Base-by-base conservation (phyloP, 2,329 filamentous ascomycete genomes). In the Cercospora citrullina region DNA sequence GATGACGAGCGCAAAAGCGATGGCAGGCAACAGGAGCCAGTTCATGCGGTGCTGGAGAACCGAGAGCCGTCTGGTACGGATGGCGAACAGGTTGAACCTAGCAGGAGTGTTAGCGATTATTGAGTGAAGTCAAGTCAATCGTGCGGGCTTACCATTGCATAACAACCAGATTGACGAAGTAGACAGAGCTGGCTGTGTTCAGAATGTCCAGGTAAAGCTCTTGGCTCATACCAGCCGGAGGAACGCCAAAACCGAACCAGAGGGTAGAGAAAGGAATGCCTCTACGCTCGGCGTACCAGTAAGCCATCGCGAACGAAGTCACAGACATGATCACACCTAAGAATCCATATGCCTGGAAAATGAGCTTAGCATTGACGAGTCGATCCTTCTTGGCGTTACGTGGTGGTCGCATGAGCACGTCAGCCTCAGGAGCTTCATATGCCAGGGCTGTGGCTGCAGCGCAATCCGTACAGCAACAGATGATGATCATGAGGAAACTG, bases 151-250 rank as follows among this genome's bases (percentile, higher is more conserved):
- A 65, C 68, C 68, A 70, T 77, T 81, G 87, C 90, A 94, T 92
- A 60, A 94, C 88, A 2, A 94, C 91, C 23, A 94, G 81, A 68
- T 89, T 94, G 72, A 93, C 86, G 73, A 94, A 94, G 79, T 94
- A 94, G 68, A 94, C 89, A 16, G 88, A 91, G 42, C 87, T 90
- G 0, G 90, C 90, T 68, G 86, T 84, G 70, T 89, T 90, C 26
- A 90, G 80, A 69, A 86, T 84, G 30, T 81, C 77, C 0, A 79
- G 80, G 73, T 89, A 87, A 65, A 84, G 85, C 57, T 86, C 86
- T 14, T 65, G 82, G 5, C 84, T 73, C 39, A 81, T 76, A 63
- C 87, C 87, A 73, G 66, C 68, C 1, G 75, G 86, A 4, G 85
- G 73, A 3, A 78, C 74, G 61, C 89, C 89, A 75, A 91, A 92